Conservation (phyloP, 1,284 basidiomycete species). For the Ceratorhiza oryzae-sativae region DNA sequence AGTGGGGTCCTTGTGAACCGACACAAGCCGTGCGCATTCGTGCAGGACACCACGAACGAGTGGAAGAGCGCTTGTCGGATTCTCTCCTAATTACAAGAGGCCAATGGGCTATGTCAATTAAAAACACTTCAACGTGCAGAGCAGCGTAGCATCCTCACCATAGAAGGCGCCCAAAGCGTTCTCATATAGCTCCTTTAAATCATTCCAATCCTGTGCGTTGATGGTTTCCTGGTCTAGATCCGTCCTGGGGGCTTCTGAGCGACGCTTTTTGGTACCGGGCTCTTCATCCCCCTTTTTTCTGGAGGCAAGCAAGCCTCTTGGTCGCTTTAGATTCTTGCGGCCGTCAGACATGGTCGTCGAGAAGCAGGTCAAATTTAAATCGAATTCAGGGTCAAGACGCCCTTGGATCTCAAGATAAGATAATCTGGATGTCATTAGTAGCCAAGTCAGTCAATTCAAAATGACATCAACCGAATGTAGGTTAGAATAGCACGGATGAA, state of each 20-base stretch:
- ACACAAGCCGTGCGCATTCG: slow-evolving; percentile 67
- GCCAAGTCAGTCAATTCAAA: too few species aligned
- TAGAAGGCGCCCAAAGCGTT: slow-evolving; percentile 65
- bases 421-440: background rate
- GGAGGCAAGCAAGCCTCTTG: slow-evolving; percentile 24
- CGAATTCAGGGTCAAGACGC: background rate
- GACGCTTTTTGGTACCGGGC: slow-evolving; percentile 11
- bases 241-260: background rate
- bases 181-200: slow-evolving; percentile 66
- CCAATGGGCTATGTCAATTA: slow-evolving; percentile 21
- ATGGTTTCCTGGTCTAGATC: slow-evolving; percentile 12
- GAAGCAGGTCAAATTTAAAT: slow-evolving; percentile 15
- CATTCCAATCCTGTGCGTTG: slow-evolving; percentile 66
- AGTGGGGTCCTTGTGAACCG: slow-evolving; percentile 63
- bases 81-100: slow-evolving; percentile 55
- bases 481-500: too few species aligned
- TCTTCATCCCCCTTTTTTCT: background rate
- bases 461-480: too few species aligned
- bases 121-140: background rate
- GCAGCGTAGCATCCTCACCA: slow-evolving; percentile 51
- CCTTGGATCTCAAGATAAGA: background rate
- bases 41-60: slow-evolving; percentile 68
- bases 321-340: slow-evolving; percentile 22
- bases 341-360: background rate
- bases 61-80: slow-evolving; percentile 57